Evolutionary conservation across 1,284 basidiomycete genomes (phyloP).

Genomic region (Puccinia brachypodii): DNA sequence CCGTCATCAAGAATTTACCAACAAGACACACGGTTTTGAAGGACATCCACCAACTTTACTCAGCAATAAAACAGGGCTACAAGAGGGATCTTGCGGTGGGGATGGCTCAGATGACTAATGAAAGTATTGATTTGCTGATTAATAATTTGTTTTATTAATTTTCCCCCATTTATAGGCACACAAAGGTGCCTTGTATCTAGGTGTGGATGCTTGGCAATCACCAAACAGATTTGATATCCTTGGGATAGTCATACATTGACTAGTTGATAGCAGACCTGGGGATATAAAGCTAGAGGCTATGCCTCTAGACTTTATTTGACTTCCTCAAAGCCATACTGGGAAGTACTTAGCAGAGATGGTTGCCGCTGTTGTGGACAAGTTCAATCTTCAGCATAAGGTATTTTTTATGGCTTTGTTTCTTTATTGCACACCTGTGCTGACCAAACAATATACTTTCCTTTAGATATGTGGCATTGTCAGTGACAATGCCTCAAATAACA

Average conservation of each 20-base stretch:
- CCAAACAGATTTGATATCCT: constrained; percentile 3
- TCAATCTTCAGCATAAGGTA: not conserved
- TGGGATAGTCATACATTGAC: not conserved
- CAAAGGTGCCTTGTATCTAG: not conserved
- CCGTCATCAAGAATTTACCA: not conserved
- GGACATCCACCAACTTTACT: not conserved
- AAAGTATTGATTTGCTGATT: too few species aligned
- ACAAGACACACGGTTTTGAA: not conserved
- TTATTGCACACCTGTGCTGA: not conserved
- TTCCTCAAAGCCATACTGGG: not conserved
- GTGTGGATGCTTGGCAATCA: not conserved
- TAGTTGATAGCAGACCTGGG: not conserved
- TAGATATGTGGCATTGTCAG: not conserved
- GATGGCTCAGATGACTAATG: too few species aligned
- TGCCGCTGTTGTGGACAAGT: not conserved
- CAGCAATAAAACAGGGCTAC: not conserved
- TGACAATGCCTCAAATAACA: not conserved
- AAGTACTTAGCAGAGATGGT: not conserved
- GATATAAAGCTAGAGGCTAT: not conserved
- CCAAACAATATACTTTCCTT: not conserved
- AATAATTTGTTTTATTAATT: not conserved
- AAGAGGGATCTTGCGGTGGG: not conserved
- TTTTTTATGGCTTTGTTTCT: not conserved
- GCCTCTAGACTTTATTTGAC: not conserved
- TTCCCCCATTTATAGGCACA: not conserved